Percentiles rank a stretch among this genome's conserved stretches.
Evolutionary conservation across 2,329 filamentous ascomycete genomes (phyloP).

Genomic region (Fusarium pilosicola): DNA sequence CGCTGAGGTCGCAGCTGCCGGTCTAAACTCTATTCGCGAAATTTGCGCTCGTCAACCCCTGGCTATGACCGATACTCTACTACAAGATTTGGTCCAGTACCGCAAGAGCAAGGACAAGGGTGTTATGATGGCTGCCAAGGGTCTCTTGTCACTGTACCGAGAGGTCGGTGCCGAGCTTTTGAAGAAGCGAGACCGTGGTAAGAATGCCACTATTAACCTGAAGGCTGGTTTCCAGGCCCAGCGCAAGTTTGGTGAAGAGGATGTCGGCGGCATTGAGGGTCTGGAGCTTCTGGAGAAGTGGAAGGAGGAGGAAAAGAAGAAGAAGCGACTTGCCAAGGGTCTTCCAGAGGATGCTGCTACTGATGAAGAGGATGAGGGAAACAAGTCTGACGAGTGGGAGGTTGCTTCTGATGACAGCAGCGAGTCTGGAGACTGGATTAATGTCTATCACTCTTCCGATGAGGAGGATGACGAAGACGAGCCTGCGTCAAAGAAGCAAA

Average conservation of each 20-base stretch:
- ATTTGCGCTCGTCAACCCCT: slow-evolving; percentile 92
- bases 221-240: slow-evolving; percentile 79
- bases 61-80: slow-evolving; percentile 94
- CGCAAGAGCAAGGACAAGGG: slow-evolving; percentile 98
- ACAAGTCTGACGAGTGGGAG: slow-evolving; percentile 69
- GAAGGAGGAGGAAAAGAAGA: slow-evolving; percentile 88
- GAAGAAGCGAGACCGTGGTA: slow-evolving; percentile 89
- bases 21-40: slow-evolving; percentile 93
- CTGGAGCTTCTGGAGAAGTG: slow-evolving; percentile 90
- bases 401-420: slow-evolving; percentile 68
- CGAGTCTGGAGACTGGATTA: slow-evolving; percentile 91
- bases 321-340: slow-evolving; percentile 75
- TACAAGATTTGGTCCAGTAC: slow-evolving; percentile 96
- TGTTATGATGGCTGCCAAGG: slow-evolving; percentile 98
- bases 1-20: slow-evolving; percentile 88
- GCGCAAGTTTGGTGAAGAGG: slow-evolving; percentile 84
- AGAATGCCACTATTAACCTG: slow-evolving; percentile 86
- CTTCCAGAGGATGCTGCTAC: slow-evolving; percentile 70
- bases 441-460: slow-evolving; percentile 86
- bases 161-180: slow-evolving; percentile 91
- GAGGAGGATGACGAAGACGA: slow-evolving; percentile 74
- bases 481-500: slow-evolving; percentile 63
- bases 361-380: slow-evolving; percentile 67
- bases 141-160: slow-evolving; percentile 87
- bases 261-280: slow-evolving; percentile 85